Percentiles rank a stretch among this genome's conserved stretches.
phyloP scores from a whole-genome alignment of 2,329 filamentous ascomycete species.

The Dactylonectria estremocensis region DNA sequence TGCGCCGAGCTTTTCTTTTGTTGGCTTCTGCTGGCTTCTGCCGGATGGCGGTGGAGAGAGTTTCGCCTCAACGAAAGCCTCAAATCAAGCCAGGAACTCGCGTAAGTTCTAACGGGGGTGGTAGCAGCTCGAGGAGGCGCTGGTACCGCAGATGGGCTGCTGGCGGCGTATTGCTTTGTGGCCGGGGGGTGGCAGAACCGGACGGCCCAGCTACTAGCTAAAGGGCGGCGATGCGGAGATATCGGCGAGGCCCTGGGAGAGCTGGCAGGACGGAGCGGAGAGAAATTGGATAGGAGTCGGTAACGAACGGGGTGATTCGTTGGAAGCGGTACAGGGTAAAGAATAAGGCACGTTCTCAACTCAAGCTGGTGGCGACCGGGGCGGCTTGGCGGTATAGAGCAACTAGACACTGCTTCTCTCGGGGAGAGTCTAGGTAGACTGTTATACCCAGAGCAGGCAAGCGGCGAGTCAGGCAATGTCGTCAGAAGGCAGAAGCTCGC shows the following conservation, averaged over 20 bases:
- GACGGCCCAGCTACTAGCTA: constrained; percentile 27
- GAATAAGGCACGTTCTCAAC: constrained; percentile 18
- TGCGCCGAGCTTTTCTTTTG: constrained; percentile 26
- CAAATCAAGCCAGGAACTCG: constrained; percentile 17
- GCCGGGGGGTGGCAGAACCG: constrained; percentile 20
- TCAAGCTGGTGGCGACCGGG: constrained; percentile 19
- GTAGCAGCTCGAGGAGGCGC: background rate
- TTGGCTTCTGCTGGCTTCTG: constrained; percentile 17
- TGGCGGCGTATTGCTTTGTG: constrained; percentile 20
- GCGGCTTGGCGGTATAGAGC: constrained; percentile 7
- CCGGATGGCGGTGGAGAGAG: constrained; percentile 23
- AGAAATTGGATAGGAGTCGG: constrained; percentile 10
- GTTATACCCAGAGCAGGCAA: constrained; percentile 12
- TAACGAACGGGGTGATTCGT: background rate
- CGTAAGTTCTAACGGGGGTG: constrained; percentile 3
- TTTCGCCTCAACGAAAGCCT: constrained; percentile 21
- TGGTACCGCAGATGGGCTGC: background rate
- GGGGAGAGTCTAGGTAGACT: constrained; percentile 2
- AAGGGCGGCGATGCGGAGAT: constrained; percentile 36
- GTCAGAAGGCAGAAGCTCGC: constrained; percentile 18
- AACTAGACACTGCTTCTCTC: constrained; percentile 12
- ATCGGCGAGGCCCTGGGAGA: constrained; percentile 25
- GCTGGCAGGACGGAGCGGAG: constrained; percentile 17
- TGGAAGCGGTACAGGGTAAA: constrained; percentile 7
- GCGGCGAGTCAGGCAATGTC: constrained; percentile 27